Conservation (phyloP, 2,329 filamentous ascomycete genomes). For the Botryotinia convoluta region DNA sequence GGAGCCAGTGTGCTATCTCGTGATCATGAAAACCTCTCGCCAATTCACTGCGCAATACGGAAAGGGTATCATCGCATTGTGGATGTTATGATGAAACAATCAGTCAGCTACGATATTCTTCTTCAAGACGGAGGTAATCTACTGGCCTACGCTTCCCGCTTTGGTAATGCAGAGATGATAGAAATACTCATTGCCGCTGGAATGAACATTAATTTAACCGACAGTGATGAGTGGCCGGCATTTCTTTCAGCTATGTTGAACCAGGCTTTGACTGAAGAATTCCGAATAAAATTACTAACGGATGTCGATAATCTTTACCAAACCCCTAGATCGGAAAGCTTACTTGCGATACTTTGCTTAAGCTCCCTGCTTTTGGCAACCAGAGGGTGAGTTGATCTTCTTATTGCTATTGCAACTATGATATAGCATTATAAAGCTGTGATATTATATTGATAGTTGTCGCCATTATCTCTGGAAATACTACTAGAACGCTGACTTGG, state of each 20-base stretch:
- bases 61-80: rapidly evolving
- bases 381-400: background rate
- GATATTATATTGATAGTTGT: background rate
- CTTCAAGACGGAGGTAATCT: rapidly evolving
- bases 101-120: background rate
- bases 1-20: background rate
- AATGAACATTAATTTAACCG: background rate
- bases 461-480: background rate
- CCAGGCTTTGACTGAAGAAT: background rate
- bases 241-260: background rate
- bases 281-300: background rate
- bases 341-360: background rate
- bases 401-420: background rate
- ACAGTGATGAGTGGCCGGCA: background rate
- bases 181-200: background rate
- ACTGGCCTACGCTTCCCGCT: background rate
- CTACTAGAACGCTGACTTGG: background rate
- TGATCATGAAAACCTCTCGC: background rate
- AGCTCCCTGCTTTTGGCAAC: rapidly evolving
- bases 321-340: rapidly evolving
- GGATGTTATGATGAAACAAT: background rate
- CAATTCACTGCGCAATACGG: background rate
- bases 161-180: background rate
- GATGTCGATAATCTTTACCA: too few relatives aligned
- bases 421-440: background rate